A percentile compares a stretch with the other conserved stretches of the same genome.
Evolutionary conservation across 225 moss, liverwort and hornwort genomes (phyloP).

Genomic region (Rhytidiadelphus loreus): DNA sequence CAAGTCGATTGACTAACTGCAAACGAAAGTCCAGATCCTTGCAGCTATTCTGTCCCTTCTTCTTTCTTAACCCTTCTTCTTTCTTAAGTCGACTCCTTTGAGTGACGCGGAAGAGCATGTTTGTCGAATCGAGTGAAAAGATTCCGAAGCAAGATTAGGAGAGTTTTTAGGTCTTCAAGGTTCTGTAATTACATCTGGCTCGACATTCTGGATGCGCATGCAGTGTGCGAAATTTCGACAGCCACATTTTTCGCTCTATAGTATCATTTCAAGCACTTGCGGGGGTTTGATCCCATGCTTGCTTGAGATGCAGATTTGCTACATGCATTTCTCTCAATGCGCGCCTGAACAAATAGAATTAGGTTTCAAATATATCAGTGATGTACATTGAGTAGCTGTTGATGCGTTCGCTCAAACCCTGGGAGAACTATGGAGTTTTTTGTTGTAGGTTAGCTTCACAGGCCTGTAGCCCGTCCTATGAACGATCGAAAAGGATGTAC

Average conservation of each 20-base stretch:
- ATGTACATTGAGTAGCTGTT: constrained; percentile 47
- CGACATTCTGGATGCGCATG: constrained; percentile 1
- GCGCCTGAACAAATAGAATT: neutral
- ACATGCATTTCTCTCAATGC: neutral
- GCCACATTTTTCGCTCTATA: neutral
- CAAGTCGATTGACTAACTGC: neutral
- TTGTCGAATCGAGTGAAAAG: constrained; percentile 2
- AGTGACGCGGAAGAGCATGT: neutral
- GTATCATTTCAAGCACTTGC: neutral
- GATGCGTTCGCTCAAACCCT: neutral
- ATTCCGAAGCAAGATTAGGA: constrained; percentile 5
- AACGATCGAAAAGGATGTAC: neutral
- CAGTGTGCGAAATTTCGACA: neutral
- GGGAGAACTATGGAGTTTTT: neutral
- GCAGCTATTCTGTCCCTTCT: neutral
- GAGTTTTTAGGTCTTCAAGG: constrained; percentile 8
- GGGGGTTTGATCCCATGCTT: neutral
- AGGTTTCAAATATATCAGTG: constrained; percentile 23
- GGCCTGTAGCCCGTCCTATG: neutral
- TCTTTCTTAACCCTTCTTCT: too few relatives aligned
- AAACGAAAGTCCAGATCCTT: neutral
- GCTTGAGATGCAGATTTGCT: constrained; percentile 17
- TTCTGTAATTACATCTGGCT: constrained; percentile 29
- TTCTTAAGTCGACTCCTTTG: neutral
- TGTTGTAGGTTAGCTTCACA: neutral